A percentile compares a stretch with the other conserved stretches of the same genome.
phyloP scores from a whole-genome alignment of 805 yeast genomes.

The Wickerhamiella brachini region DNA sequence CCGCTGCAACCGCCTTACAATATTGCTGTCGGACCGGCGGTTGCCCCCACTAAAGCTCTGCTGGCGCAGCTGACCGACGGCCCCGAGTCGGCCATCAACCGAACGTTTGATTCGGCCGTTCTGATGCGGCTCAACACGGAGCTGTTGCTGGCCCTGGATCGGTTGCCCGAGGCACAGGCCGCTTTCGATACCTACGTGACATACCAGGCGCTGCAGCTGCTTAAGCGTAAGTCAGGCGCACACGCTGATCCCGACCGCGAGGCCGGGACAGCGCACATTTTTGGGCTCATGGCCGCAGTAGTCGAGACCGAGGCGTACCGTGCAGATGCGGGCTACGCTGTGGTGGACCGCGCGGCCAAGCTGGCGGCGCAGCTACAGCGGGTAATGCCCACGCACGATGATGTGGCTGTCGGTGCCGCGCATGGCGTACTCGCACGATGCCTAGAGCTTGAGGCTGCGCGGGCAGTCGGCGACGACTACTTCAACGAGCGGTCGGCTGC shows the following conservation, averaged over 20 bases:
- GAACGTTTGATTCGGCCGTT: conserved; percentile 25
- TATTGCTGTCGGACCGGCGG: not conserved
- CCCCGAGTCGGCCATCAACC: conserved; percentile 1
- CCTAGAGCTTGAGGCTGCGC: conserved; percentile 4
- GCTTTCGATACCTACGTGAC: conserved; percentile 22
- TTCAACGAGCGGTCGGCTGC: conserved; percentile 7
- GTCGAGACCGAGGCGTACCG: conserved; percentile 10
- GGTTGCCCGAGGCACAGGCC: conserved; percentile 22
- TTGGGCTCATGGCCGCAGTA: conserved; percentile 10
- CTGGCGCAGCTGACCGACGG: conserved; percentile 2
- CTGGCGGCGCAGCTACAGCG: conserved; percentile 3
- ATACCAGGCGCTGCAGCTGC: conserved; percentile 19
- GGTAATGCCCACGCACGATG: conserved; percentile 12
- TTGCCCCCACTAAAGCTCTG: conserved; percentile 1
- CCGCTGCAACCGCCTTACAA: conserved; percentile 1
- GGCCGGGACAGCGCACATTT: conserved; percentile 12
- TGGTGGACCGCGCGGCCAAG: not conserved
- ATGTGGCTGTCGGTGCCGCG: conserved; percentile 2
- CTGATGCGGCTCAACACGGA: conserved; percentile 22
- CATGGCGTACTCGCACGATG: conserved; percentile 10
- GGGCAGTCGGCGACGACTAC: conserved; percentile 10
- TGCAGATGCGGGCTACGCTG: conserved; percentile 7
- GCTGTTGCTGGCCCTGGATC: conserved; percentile 18
- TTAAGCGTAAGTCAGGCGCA: conserved; percentile 18
- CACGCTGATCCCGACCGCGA: conserved; percentile 14